A percentile compares a stretch with the other conserved stretches of the same genome.
Conservation (phyloP, 768 basidiomycete species). For the Panaeolus papilionaceus region DNA sequence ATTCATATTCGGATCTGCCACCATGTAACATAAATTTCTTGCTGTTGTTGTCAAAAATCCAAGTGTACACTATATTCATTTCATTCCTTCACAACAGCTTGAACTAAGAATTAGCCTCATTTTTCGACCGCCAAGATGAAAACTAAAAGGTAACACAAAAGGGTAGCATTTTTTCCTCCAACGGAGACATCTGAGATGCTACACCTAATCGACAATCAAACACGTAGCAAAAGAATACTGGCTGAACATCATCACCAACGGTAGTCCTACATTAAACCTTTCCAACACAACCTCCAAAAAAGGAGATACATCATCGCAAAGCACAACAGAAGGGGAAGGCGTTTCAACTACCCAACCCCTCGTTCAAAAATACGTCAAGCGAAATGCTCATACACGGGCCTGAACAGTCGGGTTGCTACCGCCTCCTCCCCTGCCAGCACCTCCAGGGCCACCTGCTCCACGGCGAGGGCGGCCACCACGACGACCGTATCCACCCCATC, state of each 20-base stretch:
- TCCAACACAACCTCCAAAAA: not conserved
- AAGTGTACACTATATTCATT: not conserved
- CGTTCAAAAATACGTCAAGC: not conserved
- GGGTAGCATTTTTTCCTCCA: conserved; percentile 13
- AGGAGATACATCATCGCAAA: not conserved
- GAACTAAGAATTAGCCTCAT: too few relatives aligned
- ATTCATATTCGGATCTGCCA: not conserved
- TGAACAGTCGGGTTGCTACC: conserved; percentile 24
- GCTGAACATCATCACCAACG: not conserved
- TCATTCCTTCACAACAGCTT: not conserved
- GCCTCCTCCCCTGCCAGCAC: conserved; percentile 31
- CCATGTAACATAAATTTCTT: not conserved
- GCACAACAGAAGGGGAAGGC: not conserved
- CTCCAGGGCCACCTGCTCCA: conserved; percentile 37
- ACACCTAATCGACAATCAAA: not conserved
- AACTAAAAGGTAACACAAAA: not conserved
- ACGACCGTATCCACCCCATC: conserved; percentile 74
- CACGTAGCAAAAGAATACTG: not conserved
- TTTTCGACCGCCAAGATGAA: too few relatives aligned
- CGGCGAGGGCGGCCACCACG: conserved; percentile 46
- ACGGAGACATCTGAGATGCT: conserved; percentile 13
- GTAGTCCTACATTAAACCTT: conserved; percentile 11
- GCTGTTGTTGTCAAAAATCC: not conserved
- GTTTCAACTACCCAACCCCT: not conserved
- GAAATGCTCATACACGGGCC: conserved; percentile 25